A percentile compares a stretch with the other conserved stretches of the same genome.
Evolutionary conservation across 2,329 filamentous ascomycete genomes (phyloP).

Genomic region (Cercospora zeina): DNA sequence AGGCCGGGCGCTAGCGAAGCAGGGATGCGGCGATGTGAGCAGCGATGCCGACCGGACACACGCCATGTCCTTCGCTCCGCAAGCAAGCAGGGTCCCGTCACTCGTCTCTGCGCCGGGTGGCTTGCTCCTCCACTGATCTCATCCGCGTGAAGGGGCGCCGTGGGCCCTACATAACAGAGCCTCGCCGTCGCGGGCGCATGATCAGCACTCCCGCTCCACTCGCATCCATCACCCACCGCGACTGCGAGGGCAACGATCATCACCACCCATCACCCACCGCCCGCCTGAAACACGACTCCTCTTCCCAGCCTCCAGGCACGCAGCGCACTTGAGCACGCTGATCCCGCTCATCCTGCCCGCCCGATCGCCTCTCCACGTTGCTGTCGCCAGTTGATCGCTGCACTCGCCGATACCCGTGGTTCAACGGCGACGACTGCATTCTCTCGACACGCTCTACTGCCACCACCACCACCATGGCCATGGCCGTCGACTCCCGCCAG

Average conservation of each 20-base stretch:
- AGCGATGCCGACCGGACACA: neutral
- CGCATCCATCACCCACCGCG: neutral
- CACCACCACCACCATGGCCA: conserved; percentile 66
- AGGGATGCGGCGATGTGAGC: conserved; percentile 1
- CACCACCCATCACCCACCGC: neutral
- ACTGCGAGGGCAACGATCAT: conserved; percentile 4
- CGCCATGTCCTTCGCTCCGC: no score
- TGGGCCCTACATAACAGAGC: conserved; percentile 11
- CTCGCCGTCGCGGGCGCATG: conserved; percentile 18
- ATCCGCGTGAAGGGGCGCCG: conserved; percentile 11
- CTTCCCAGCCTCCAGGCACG: conserved; percentile 35
- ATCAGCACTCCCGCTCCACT: conserved; percentile 12
- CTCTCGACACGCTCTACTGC: conserved; percentile 27
- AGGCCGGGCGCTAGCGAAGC: neutral
- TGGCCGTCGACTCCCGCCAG: conserved; percentile 85
- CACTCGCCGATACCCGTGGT: conserved; percentile 23
- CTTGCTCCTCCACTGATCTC: conserved; percentile 17
- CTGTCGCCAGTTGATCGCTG: conserved; percentile 34
- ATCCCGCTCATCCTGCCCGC: conserved; percentile 50
- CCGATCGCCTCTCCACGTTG: conserved; percentile 54
- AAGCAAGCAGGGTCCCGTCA: no score
- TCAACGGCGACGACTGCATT: conserved; percentile 28
- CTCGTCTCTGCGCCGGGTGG: conserved; percentile 13
- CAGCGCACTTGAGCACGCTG: conserved; percentile 47
- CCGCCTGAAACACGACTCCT: no score